A percentile compares a stretch with the other conserved stretches of the same genome.
These are phyloP conservation scores for Hibiscus tridactylites DNA, from an alignment of 345 rosid species.

Conservation along the genomic window DNA sequence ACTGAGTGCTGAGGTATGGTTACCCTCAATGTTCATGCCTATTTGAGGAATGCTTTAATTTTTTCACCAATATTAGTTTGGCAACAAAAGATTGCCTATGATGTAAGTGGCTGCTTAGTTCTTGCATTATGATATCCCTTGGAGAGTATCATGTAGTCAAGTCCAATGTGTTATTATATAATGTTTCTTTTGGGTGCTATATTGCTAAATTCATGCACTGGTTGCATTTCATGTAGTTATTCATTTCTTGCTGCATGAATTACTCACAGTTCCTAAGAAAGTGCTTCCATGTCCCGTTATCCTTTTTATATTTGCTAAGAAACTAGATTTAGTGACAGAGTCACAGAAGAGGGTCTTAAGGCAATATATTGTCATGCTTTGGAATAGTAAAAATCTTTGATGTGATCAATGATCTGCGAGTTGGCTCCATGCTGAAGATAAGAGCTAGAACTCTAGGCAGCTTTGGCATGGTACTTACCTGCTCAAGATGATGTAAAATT, in stretches of 20 bases:
- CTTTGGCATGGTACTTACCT: not conserved
- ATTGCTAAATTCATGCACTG: not conserved
- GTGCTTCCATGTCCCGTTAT: not conserved
- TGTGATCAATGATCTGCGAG: not conserved
- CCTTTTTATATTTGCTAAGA: not conserved
- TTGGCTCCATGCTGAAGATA: not conserved
- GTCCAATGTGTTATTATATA: not conserved
- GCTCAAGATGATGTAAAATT: not conserved
- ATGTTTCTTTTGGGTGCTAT: not conserved
- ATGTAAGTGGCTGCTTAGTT: not conserved
- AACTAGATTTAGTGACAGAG: not conserved
- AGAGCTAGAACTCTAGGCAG: not conserved
- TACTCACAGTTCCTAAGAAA: not conserved
- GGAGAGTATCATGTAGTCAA: not conserved
- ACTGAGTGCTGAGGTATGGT: conserved; percentile 65
- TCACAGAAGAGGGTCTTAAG: not conserved
- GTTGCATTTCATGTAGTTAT: not conserved
- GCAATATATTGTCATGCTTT: not conserved
- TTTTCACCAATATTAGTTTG: not conserved
- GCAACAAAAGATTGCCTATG: conserved; percentile 4
- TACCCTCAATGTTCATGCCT: not conserved
- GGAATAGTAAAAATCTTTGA: not conserved
- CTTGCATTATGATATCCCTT: not conserved
- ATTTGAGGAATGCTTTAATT: not conserved
- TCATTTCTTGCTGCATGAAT: not conserved